Base-by-base conservation (phyloP, 352 stramenopile genomes). In the Lagenidium sp. region DNA sequence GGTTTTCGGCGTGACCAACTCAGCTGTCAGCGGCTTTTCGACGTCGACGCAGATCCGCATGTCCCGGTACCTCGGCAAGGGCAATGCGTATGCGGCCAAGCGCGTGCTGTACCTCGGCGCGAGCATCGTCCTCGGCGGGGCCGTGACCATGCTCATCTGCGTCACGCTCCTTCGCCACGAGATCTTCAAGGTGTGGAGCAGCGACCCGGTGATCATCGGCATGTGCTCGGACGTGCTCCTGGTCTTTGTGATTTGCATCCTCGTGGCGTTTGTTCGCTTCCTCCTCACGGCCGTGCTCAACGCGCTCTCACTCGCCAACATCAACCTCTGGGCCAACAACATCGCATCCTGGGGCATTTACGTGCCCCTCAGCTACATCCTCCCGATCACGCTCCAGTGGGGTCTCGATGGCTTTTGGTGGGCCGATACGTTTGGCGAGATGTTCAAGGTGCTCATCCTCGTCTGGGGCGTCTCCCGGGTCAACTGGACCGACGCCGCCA, bases 321-420 rank as follows among this genome's bases (percentile, higher is more conserved):
- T 75, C 53, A 75, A 75, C 50, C 38, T 75, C 10, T 60, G 54
- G 44, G 64, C 60, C 44, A 75, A 75, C 54, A 75, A 71, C 60
- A 62, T 75, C 52, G 64, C 64, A 6, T 71, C 60, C 22, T 75
- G 64, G 60, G 58, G 52, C 44, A 57, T 71, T 21, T 75, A 71
- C 39, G 57, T 75, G 22, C 57, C 64, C 15, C 47, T 75, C 38
- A 75, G 57, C 34, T 75, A 75, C 41, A 25, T 75, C 39, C 47
- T 75, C 19, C 64, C 64, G 18, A 71, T 75, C 46, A 68, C 57
- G 38, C 50, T 55, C 8, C 32, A 51, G 29, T 75, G 64, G 64
- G 60, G 64, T 4, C 58, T 75, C 32, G 64, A 71, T 35, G 64
- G 64, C 21, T 75, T 75, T 36, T 75, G 64, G 64, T 71, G 57